Conservation (phyloP, 2,329 filamentous ascomycete genomes). For the Xylaria sp. region DNA sequence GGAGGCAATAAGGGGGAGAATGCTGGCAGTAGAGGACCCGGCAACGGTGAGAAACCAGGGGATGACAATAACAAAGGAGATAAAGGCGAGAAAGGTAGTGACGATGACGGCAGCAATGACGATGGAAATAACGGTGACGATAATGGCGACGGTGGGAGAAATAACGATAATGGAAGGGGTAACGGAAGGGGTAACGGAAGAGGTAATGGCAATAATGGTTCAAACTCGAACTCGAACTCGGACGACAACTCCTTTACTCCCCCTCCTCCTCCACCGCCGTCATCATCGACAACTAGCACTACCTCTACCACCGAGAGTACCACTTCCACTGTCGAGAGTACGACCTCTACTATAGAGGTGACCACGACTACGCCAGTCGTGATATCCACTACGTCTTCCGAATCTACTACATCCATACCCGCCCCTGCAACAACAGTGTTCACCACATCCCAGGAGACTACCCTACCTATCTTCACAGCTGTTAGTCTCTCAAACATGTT, state of each 20-base stretch:
- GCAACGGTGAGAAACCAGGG: no score
- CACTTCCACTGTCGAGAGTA: no score
- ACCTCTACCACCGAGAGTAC: no score
- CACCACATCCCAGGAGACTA: background rate
- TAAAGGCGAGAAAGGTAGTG: background rate
- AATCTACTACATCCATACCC: conserved; percentile 13
- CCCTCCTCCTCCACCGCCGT: conserved; percentile 1
- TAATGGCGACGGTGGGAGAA: background rate
- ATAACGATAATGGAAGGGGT: background rate
- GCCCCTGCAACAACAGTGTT: conserved; percentile 11
- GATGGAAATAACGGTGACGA: background rate
- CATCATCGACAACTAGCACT: conserved; percentile 1
- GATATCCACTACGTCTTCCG: conserved; percentile 1
- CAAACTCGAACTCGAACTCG: conserved; percentile 7
- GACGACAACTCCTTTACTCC: conserved; percentile 7
- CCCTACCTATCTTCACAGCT: background rate
- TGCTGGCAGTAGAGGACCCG: no score
- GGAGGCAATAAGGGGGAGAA: background rate
- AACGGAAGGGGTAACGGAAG: background rate
- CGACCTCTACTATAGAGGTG: background rate
- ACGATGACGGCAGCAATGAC: background rate
- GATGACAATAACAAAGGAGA: background rate
- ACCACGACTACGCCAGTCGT: background rate
- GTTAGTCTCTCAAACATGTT: conserved; percentile 11
- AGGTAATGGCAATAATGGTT: background rate